phyloP scores from a whole-genome alignment of 2,329 filamentous ascomycete genomes.

The Botrytis byssoidea region DNA sequence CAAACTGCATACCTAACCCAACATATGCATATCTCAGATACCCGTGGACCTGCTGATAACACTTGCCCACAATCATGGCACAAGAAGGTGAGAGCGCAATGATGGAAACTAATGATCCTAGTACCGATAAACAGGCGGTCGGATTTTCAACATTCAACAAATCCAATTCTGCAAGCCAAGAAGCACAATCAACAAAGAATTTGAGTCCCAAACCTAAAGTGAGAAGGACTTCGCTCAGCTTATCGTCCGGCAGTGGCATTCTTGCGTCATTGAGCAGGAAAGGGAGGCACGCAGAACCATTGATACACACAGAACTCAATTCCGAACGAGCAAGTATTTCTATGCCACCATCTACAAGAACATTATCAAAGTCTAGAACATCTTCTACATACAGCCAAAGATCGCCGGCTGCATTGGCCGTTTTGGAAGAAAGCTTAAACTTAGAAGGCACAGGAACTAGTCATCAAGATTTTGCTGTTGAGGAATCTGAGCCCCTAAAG shows the following conservation, averaged over 20 bases:
- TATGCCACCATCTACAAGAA: slow-evolving; percentile 55
- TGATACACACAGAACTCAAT: slow-evolving; percentile 52
- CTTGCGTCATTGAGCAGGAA: slow-evolving; percentile 47
- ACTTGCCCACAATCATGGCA: slow-evolving; percentile 17
- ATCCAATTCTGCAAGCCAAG: slow-evolving; percentile 5
- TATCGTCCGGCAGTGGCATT: slow-evolving; percentile 46
- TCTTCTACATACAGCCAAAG: slow-evolving; percentile 37
- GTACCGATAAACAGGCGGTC: slow-evolving; percentile 20
- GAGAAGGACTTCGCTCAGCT: slow-evolving; percentile 39
- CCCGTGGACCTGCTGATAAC: not conserved
- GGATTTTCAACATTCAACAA: slow-evolving; percentile 22
- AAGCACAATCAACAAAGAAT: slow-evolving; percentile 9
- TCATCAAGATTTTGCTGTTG: slow-evolving; percentile 46
- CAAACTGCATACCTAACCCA: not conserved
- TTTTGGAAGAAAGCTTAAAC: slow-evolving; percentile 38
- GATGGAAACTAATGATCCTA: slow-evolving; percentile 31
- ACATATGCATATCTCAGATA: not conserved
- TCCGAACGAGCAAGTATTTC: slow-evolving; percentile 61
- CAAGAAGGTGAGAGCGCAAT: slow-evolving; percentile 20
- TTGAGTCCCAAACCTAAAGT: not conserved
- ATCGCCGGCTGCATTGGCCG: slow-evolving; percentile 43
- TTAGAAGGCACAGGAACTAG: slow-evolving; percentile 32
- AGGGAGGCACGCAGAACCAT: slow-evolving; percentile 58
- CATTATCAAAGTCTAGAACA: slow-evolving; percentile 43
- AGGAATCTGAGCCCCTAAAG: slow-evolving; percentile 51